Base-by-base conservation (phyloP, 164 flowering plant genomes). In the Annona squamosa region DNA sequence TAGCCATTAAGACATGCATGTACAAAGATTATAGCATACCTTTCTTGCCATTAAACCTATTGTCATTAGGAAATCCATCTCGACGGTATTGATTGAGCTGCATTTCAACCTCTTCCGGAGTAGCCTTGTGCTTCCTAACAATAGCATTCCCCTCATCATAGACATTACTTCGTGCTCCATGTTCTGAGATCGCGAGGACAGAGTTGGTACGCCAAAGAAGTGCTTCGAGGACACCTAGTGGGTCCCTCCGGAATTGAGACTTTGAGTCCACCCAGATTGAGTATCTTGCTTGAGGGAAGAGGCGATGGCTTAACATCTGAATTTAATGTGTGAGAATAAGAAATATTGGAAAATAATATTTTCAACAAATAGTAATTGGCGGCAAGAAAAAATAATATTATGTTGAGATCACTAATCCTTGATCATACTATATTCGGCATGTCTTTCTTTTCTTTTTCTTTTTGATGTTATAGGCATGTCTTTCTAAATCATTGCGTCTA, bases 211-310 rank as follows among this genome's bases (percentile, higher is more conserved):
- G 94, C 98, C 98, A 96, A 72, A 96, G 92, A 79, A 96, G 94
- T 52, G 94, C 92, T 80, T 96, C 98, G 71, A 96, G 62, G 45
- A 96, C 97, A 68, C 98, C 97, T 72, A 96, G 70, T 48, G 99
- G 98, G 72, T 96, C 98, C 78, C 97, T 90, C 61, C 97, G 86
- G 69, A 96, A 90, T 68, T 96, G 99, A 26, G 97, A 93, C 75
- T 96, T 96, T 1, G 98, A 90, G 74, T 96, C 99, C 68, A 96
- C 98, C 98, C 99, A 96, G 65, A 96, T 90, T 19, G 98, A 96
- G 76, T 84, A 96, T 78, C 86, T 83, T 66, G 97, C 88, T 72
- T 86, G 78, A 46, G 95, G 97, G 78, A 96, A 96, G 48, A 96
- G 85, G 10, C 98, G 93, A 85, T 96, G 98, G 12, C 84, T 80